These are phyloP conservation scores for Pyrus hybrid DNA, from an alignment of 331 rosid genomes.

Conservation along the genomic window DNA sequence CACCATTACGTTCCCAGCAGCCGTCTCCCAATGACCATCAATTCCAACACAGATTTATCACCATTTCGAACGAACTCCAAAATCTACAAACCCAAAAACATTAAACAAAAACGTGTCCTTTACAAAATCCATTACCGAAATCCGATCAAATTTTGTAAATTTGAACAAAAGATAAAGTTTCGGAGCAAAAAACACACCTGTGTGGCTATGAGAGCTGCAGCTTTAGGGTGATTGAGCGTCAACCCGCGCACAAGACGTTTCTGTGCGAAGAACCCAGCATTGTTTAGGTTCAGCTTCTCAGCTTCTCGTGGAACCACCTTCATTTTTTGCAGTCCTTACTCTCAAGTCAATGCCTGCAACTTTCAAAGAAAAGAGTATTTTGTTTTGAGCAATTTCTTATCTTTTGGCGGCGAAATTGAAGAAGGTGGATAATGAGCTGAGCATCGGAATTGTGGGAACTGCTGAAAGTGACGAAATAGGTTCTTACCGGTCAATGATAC, in stretches of 20 bases:
- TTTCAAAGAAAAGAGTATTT: too few relatives aligned
- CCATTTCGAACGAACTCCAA: slow-evolving; percentile 84
- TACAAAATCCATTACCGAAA: background rate
- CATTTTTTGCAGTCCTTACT: too few relatives aligned
- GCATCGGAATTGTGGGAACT: background rate
- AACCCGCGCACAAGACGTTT: too few relatives aligned
- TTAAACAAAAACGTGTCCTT: background rate
- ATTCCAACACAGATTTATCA: slow-evolving; percentile 51
- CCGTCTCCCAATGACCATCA: slow-evolving; percentile 59
- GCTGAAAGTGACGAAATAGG: background rate
- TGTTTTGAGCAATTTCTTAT: too few relatives aligned
- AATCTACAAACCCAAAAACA: slow-evolving; percentile 27
- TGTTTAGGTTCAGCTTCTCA: too few relatives aligned
- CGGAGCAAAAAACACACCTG: too few relatives aligned
- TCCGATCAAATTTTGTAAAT: background rate
- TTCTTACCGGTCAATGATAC: background rate
- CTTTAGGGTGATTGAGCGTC: too few relatives aligned
- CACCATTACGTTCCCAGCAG: slow-evolving; percentile 71
- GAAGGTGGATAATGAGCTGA: background rate
- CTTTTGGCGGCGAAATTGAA: too few relatives aligned
- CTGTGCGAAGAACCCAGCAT: too few relatives aligned
- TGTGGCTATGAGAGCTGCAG: too few relatives aligned
- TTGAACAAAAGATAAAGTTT: background rate
- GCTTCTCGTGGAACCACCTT: too few relatives aligned
- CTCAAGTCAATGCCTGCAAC: too few relatives aligned